These are phyloP conservation scores for Neurospora sp. DNA, from an alignment of 495 filamentous ascomycete genomes.

Conservation along the genomic window DNA sequence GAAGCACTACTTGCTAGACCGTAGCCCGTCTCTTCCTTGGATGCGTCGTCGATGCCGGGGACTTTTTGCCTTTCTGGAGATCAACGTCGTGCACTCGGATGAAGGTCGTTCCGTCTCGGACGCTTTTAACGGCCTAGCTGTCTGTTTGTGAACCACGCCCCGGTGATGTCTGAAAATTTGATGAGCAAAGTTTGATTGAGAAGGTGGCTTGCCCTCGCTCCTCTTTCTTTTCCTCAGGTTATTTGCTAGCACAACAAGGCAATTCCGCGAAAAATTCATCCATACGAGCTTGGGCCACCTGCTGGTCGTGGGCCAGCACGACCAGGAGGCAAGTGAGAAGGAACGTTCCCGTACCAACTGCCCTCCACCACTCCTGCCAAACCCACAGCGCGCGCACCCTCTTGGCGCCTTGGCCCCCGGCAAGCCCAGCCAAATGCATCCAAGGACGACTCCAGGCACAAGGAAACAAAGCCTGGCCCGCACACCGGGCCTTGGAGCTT, in stretches of 20 bases:
- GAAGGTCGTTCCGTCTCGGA: neutral
- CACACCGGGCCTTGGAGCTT: neutral
- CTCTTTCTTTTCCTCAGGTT: neutral
- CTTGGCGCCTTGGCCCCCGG: neutral
- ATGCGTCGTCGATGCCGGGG: neutral
- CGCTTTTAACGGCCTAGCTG: neutral
- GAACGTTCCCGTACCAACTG: neutral
- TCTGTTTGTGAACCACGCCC: neutral
- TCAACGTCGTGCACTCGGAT: neutral
- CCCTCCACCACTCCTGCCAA: neutral
- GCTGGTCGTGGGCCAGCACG: neutral
- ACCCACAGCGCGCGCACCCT: neutral
- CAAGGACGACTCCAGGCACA: neutral
- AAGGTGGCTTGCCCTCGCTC: neutral
- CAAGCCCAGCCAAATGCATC: neutral
- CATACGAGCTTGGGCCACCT: neutral
- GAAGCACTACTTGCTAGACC: neutral
- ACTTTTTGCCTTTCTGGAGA: neutral
- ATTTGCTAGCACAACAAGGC: neutral
- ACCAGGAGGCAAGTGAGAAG: neutral
- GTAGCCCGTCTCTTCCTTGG: neutral
- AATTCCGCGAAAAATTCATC: neutral
- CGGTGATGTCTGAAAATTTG: neutral
- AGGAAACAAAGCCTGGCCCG: neutral
- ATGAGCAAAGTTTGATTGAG: neutral